Conservation (phyloP, 2,329 filamentous ascomycete genomes). For the Sarocladiaceae sp. region DNA sequence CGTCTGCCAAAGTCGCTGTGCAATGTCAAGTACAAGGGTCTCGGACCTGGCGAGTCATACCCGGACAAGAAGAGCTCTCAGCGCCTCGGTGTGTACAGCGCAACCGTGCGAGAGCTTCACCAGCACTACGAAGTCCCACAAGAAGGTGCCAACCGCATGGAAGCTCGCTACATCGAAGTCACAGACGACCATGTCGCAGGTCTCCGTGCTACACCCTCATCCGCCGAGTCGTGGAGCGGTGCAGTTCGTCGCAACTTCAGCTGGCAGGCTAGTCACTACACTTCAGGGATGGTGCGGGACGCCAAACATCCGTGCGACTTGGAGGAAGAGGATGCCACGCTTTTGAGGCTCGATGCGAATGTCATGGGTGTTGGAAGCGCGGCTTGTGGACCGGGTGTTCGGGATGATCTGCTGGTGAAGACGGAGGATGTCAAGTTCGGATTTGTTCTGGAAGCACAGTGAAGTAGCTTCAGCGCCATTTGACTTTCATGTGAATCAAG, state of each 20-base stretch:
- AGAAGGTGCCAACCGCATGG: constrained; percentile 61
- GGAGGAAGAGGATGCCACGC: constrained; percentile 39
- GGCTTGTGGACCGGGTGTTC: constrained; percentile 44
- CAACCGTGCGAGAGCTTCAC: constrained; percentile 45
- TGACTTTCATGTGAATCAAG: too few species aligned
- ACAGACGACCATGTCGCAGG: constrained; percentile 20
- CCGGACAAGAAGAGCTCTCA: constrained; percentile 57
- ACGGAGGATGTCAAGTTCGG: constrained; percentile 35
- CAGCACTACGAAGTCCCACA: constrained; percentile 63
- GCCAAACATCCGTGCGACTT: constrained; percentile 64
- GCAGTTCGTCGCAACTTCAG: constrained; percentile 27
- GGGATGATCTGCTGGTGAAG: constrained; percentile 39
- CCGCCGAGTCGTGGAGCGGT: constrained; percentile 16
- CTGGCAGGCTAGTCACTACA: constrained; percentile 55
- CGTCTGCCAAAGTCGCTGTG: constrained; percentile 43
- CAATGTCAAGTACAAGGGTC: constrained; percentile 54
- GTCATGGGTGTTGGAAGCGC: constrained; percentile 47
- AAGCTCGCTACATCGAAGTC: constrained; percentile 40
- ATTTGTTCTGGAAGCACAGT: constrained; percentile 31
- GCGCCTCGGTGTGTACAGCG: constrained; percentile 43
- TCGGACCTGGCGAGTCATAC: constrained; percentile 61
- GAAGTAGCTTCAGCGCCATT: too few species aligned
- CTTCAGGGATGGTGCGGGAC: constrained; percentile 46
- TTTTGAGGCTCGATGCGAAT: constrained; percentile 38
- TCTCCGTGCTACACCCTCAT: constrained; percentile 22